Percentiles rank a stretch among this genome's conserved stretches.
Evolutionary conservation across 2,329 filamentous ascomycete genomes (phyloP).

Genomic region (Colletotrichum sp.): DNA sequence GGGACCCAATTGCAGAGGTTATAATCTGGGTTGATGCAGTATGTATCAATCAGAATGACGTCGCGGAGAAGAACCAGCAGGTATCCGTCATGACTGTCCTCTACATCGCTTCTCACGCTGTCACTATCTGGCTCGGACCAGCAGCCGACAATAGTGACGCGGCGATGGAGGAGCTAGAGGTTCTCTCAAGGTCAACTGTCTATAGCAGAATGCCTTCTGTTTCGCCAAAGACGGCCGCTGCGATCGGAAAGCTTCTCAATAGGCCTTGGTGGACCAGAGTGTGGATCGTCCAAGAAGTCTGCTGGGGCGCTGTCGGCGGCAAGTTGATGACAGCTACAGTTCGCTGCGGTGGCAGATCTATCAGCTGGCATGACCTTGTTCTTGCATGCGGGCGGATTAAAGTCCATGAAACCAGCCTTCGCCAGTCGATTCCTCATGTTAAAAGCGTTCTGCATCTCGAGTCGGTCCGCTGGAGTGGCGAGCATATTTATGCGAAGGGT

Average conservation of each 20-base stretch:
- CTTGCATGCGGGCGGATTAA: neutral
- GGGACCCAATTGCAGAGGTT: neutral
- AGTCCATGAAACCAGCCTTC: neutral
- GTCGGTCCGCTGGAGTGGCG: neutral
- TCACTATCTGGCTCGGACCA: conserved; percentile 29
- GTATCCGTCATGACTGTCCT: neutral
- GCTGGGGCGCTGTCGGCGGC: neutral
- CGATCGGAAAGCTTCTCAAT: neutral
- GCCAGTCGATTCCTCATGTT: neutral
- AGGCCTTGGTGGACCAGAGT: neutral
- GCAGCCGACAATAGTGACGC: neutral
- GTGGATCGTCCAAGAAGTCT: neutral
- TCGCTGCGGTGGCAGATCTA: neutral
- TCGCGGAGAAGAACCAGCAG: neutral
- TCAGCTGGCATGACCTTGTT: neutral
- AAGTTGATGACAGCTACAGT: neutral
- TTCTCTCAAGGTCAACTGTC: neutral
- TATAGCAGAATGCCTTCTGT: neutral
- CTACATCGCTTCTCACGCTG: conserved; percentile 7
- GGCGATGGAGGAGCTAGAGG: neutral
- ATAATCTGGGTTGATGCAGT: neutral
- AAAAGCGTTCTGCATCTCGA: neutral
- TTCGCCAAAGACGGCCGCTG: neutral
- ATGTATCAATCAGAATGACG: conserved; percentile 14
- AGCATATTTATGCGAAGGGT: neutral